Evolutionary conservation across 2,329 filamentous ascomycete species (phyloP).

Genomic region (Fusarium sp.): DNA sequence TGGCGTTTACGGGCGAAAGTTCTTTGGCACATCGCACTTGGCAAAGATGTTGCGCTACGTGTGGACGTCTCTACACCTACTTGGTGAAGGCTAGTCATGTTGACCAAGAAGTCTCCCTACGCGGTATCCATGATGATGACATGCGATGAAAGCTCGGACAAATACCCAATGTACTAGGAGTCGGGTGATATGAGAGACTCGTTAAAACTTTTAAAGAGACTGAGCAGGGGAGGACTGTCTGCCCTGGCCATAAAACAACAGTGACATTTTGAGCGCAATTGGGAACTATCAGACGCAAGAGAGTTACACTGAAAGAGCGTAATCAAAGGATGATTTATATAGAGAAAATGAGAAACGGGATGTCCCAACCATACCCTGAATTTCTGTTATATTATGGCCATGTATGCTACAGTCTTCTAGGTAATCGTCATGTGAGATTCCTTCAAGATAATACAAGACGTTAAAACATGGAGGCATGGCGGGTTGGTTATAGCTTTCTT

Average conservation of each 20-base stretch:
- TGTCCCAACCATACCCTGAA: constrained; percentile 9
- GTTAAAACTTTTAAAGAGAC: constrained; percentile 19
- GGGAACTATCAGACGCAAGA: constrained; percentile 29
- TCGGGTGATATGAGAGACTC: constrained; percentile 14
- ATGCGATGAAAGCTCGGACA: constrained; percentile 37
- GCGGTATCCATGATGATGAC: constrained; percentile 40
- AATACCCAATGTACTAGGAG: constrained; percentile 31
- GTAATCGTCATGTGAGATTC: neutral
- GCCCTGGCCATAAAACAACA: constrained; percentile 11
- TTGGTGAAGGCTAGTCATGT: constrained; percentile 19
- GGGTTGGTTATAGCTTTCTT: neutral
- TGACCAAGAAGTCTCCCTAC: constrained; percentile 18
- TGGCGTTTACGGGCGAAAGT: constrained; percentile 45
- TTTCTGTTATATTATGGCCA: neutral
- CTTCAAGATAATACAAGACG: neutral
- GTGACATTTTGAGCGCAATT: constrained; percentile 33
- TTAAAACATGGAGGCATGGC: neutral
- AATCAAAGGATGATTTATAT: constrained; percentile 38
- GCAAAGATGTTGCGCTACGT: constrained; percentile 26
- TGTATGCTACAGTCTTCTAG: neutral
- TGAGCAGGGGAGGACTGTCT: constrained; percentile 12
- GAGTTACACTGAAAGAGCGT: constrained; percentile 19
- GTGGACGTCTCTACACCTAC: constrained; percentile 10
- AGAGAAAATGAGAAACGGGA: constrained; percentile 32
- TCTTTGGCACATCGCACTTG: constrained; percentile 38